A percentile compares a stretch with the other conserved stretches of the same genome.
Conservation (phyloP, 2,329 filamentous ascomycete genomes). For the Aspergillus alliaceus region DNA sequence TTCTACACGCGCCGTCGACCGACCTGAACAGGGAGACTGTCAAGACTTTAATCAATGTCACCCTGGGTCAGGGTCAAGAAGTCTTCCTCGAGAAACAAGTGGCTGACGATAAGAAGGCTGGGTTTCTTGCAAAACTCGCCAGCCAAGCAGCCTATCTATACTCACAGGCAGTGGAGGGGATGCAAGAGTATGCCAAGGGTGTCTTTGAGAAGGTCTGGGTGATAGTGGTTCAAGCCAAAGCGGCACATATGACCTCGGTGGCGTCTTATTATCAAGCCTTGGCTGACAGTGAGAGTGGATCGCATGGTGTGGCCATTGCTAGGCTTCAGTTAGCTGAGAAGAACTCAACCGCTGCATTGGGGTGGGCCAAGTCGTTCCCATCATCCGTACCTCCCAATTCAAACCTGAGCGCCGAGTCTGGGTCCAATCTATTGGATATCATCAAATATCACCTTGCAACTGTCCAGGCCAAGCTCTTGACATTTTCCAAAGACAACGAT, state of each 20-base stretch:
- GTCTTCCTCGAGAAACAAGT: slow-evolving; percentile 97
- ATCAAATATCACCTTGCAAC: slow-evolving; percentile 78
- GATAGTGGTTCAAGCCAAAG: slow-evolving; percentile 69
- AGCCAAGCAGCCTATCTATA: slow-evolving; percentile 90
- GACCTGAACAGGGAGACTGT: slow-evolving; percentile 94
- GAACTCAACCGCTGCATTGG: slow-evolving; percentile 75
- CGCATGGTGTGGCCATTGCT: slow-evolving; percentile 81
- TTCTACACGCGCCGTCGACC: slow-evolving; percentile 93
- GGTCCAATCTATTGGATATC: slow-evolving; percentile 71
- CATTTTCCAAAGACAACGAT: slow-evolving; percentile 88
- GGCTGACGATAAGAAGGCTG: slow-evolving; percentile 87
- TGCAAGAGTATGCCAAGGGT: slow-evolving; percentile 86
- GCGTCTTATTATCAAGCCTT: slow-evolving; percentile 93
- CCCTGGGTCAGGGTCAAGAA: slow-evolving; percentile 93
- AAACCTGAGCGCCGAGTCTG: slow-evolving; percentile 80
- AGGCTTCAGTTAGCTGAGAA: slow-evolving; percentile 79
- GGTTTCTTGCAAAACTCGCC: slow-evolving; percentile 85
- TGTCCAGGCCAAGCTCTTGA: slow-evolving; percentile 76
- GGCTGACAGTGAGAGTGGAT: slow-evolving; percentile 84
- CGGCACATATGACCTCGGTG: slow-evolving; percentile 76
- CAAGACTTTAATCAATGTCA: slow-evolving; percentile 88
- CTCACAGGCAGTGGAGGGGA: slow-evolving; percentile 80
- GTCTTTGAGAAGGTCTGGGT: slow-evolving; percentile 96
- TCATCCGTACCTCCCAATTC: slow-evolving; percentile 74
- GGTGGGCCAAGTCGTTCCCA: slow-evolving; percentile 76